phyloP scores from a whole-genome alignment of 2,329 filamentous ascomycete genomes.

The Plectosphaerella sp. region DNA sequence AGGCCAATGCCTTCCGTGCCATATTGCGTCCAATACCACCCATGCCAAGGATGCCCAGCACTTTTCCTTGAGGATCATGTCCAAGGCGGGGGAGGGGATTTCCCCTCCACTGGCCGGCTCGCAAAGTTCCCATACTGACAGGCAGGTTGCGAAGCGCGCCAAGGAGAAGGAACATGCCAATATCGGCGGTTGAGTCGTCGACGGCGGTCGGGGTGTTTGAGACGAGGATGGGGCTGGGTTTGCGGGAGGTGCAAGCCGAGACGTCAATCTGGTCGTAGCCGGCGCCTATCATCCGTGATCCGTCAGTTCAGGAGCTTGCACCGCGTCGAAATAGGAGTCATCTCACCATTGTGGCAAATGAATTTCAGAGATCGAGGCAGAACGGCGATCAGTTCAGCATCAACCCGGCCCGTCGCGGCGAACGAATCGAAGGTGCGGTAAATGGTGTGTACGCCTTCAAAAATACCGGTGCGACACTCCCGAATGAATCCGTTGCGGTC shows the following conservation, averaged over 20 bases:
- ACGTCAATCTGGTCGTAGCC: slow-evolving; percentile 84
- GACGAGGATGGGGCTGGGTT: slow-evolving; percentile 52
- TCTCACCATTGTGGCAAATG: slow-evolving; percentile 55
- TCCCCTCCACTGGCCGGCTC: slow-evolving; percentile 65
- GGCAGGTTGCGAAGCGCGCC: slow-evolving; percentile 75
- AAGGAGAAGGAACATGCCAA: slow-evolving; percentile 74
- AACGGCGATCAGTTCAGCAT: slow-evolving; percentile 62
- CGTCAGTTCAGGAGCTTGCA: background rate
- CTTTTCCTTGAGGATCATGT: slow-evolving; percentile 74
- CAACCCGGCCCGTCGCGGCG: slow-evolving; percentile 62
- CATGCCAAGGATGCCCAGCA: slow-evolving; percentile 79
- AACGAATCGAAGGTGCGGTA: slow-evolving; percentile 70
- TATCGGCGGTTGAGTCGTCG: slow-evolving; percentile 79
- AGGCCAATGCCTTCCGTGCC: slow-evolving; percentile 67
- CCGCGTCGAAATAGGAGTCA: too few relatives aligned
- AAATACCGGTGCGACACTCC: slow-evolving; percentile 59
- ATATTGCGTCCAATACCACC: slow-evolving; percentile 78
- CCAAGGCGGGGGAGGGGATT: slow-evolving; percentile 53
- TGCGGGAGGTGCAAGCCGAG: slow-evolving; percentile 60
- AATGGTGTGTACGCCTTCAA: slow-evolving; percentile 61
- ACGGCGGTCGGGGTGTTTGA: slow-evolving; percentile 80
- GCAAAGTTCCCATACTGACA: slow-evolving; percentile 58
- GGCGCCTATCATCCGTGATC: slow-evolving; percentile 48
- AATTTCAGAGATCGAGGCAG: slow-evolving; percentile 51
- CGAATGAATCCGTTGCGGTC: slow-evolving; percentile 64